Evolutionary conservation across 1,284 basidiomycete species (phyloP).

Genomic region (Sanghuangporus baumii): DNA sequence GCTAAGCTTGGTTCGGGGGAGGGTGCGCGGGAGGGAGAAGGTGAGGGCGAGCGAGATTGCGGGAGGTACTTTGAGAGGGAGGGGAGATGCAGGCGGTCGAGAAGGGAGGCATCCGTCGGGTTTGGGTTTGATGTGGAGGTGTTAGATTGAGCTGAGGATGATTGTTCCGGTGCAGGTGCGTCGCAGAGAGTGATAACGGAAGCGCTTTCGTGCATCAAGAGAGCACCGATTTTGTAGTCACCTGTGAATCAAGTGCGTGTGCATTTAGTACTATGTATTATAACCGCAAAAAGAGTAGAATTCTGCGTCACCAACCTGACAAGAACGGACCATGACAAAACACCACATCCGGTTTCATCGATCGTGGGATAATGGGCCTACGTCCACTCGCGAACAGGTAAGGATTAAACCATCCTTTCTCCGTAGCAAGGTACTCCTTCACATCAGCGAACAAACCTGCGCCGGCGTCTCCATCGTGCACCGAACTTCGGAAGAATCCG

Average conservation of each 20-base stretch:
- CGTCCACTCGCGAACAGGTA: constrained; percentile 59
- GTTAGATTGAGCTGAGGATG: constrained; percentile 12
- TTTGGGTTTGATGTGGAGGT: constrained; percentile 18
- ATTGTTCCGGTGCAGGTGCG: constrained; percentile 20
- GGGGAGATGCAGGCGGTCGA: constrained; percentile 14
- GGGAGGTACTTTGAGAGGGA: constrained; percentile 28
- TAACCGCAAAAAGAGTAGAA: constrained; percentile 5
- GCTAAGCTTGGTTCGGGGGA: constrained; percentile 44
- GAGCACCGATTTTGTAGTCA: constrained; percentile 55
- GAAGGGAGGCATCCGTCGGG: constrained; percentile 15
- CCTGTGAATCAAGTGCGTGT: constrained; percentile 29
- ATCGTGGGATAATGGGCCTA: constrained; percentile 52
- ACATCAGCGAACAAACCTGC: constrained; percentile 47
- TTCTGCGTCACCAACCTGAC: constrained; percentile 31
- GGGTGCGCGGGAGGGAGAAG: constrained; percentile 31
- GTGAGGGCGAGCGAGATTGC: constrained; percentile 33
- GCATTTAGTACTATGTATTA: not conserved
- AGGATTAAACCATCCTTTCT: constrained; percentile 65
- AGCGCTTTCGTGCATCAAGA: constrained; percentile 49
- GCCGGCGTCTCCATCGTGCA: constrained; percentile 40
- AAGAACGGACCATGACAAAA: constrained; percentile 64
- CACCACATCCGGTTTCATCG: constrained; percentile 60
- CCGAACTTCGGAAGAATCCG: constrained; percentile 55
- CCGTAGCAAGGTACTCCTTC: constrained; percentile 56
- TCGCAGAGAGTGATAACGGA: constrained; percentile 43